Conservation (phyloP, 169 alveolate genomes). For the Eimeria maxima region DNA sequence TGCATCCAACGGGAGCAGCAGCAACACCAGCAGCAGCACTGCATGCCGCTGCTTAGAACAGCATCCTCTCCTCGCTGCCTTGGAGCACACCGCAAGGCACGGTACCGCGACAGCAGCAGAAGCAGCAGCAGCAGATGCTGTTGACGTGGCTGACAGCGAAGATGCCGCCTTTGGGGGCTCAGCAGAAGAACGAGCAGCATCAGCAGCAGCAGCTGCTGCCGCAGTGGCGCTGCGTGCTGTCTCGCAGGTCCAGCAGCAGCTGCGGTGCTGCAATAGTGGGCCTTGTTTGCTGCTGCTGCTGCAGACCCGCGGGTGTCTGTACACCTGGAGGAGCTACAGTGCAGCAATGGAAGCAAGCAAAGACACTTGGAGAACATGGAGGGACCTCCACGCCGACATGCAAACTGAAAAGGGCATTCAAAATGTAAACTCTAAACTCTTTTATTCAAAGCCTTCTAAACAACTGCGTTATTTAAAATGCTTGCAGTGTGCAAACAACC, state of each 20-base stretch:
- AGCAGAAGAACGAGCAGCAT: neutral
- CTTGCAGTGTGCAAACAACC: too few species aligned
- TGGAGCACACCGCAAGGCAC: neutral
- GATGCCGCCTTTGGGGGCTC: neutral
- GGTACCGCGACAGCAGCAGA: conserved; percentile 26
- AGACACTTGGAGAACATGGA: conserved; percentile 83
- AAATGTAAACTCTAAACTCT: conserved; percentile 23
- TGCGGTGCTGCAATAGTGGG: conserved; percentile 60
- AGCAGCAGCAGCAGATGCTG: neutral
- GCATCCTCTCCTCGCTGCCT: conserved; percentile 42
- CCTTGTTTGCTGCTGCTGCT: conserved; percentile 44
- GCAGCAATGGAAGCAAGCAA: conserved; percentile 34
- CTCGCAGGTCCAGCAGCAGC: conserved; percentile 33
- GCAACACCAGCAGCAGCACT: conserved; percentile 26
- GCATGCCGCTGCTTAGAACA: conserved; percentile 50
- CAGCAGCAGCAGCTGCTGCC: conserved; percentile 55
- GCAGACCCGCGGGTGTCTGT: neutral
- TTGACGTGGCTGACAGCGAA: conserved; percentile 8
- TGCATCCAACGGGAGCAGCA: conserved; percentile 20
- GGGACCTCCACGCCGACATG: conserved; percentile 54
- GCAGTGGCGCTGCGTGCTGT: conserved; percentile 51
- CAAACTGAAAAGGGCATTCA: conserved; percentile 42
- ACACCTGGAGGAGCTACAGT: conserved; percentile 45
- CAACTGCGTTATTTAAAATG: too few species aligned
- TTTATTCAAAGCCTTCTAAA: neutral